phyloP scores from a whole-genome alignment of 164 flowering plant genomes.

The Euptelea pleiosperma region DNA sequence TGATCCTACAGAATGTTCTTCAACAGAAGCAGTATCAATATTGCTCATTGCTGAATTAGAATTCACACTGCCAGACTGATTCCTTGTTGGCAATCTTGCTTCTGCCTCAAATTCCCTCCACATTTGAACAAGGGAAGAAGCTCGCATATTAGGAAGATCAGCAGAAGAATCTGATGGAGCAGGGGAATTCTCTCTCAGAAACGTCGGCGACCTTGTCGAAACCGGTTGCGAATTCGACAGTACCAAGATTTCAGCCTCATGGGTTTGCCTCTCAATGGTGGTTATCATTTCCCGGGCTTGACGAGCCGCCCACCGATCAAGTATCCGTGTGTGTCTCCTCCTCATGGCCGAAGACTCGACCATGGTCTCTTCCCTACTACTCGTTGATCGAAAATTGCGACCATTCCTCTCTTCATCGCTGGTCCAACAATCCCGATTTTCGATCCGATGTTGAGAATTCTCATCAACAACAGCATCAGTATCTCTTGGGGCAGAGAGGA shows the following conservation, averaged over 20 bases:
- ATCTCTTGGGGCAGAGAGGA: conserved; percentile 8
- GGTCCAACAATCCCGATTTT: conserved; percentile 12
- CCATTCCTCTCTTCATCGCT: neutral
- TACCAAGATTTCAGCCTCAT: conserved; percentile 28
- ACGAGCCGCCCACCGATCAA: conserved; percentile 50
- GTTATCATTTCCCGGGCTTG: conserved; percentile 47
- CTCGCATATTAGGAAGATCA: conserved; percentile 35
- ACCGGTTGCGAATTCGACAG: conserved; percentile 22
- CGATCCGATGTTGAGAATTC: conserved; percentile 4
- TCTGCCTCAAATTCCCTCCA: conserved; percentile 63
- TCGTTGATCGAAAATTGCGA: neutral
- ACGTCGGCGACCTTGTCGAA: conserved; percentile 21
- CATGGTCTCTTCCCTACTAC: neutral
- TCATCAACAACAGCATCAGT: conserved; percentile 11
- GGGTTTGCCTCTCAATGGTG: conserved; percentile 30
- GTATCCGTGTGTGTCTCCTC: conserved; percentile 21
- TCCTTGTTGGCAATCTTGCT: conserved; percentile 21
- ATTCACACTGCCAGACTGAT: conserved; percentile 15
- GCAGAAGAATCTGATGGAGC: conserved; percentile 22
- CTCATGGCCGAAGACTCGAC: conserved; percentile 10
- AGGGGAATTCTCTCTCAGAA: conserved; percentile 24
- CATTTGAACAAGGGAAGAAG: conserved; percentile 68
- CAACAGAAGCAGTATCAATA: conserved; percentile 19
- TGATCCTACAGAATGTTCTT: conserved; percentile 19
- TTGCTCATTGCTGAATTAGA: conserved; percentile 25